Conservation (phyloP, 75 land plant genomes). For the Pinus taeda region DNA sequence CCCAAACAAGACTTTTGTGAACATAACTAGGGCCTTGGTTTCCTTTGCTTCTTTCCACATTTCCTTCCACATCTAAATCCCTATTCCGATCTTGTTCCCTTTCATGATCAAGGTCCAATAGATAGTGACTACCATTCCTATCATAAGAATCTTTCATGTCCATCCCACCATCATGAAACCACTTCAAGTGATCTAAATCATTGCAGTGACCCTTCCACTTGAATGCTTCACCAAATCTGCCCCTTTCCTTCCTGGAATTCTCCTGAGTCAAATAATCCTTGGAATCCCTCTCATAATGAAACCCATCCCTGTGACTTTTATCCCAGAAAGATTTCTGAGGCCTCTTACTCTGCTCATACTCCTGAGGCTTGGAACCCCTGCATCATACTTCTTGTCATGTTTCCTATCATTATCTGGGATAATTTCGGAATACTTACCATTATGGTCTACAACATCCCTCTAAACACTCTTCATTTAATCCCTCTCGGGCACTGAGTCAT, state of each 20-base stretch:
- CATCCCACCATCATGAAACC: too few relatives aligned
- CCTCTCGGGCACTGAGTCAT: background rate
- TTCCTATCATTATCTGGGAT: background rate
- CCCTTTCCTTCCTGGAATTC: constrained; percentile 4
- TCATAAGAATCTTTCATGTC: too few relatives aligned
- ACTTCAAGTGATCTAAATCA: background rate
- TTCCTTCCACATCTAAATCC: background rate
- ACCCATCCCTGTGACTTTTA: background rate
- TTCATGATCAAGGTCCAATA: too few relatives aligned
- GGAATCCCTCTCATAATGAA: too few relatives aligned
- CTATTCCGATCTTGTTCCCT: too few relatives aligned
- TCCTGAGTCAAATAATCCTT: background rate
- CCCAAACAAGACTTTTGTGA: background rate
- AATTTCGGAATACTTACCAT: background rate
- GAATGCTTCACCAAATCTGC: too few relatives aligned
- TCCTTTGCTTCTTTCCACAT: background rate
- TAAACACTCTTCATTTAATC: background rate
- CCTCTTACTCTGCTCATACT: too few relatives aligned
- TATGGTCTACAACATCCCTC: background rate
- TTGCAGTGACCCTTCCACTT: background rate
- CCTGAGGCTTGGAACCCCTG: background rate
- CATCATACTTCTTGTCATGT: background rate
- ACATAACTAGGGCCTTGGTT: too few relatives aligned
- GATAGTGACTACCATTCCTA: too few relatives aligned
- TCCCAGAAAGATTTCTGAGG: background rate